Conservation (phyloP, 495 filamentous ascomycete species). For the Hyphodiscus hymeniophilus region DNA sequence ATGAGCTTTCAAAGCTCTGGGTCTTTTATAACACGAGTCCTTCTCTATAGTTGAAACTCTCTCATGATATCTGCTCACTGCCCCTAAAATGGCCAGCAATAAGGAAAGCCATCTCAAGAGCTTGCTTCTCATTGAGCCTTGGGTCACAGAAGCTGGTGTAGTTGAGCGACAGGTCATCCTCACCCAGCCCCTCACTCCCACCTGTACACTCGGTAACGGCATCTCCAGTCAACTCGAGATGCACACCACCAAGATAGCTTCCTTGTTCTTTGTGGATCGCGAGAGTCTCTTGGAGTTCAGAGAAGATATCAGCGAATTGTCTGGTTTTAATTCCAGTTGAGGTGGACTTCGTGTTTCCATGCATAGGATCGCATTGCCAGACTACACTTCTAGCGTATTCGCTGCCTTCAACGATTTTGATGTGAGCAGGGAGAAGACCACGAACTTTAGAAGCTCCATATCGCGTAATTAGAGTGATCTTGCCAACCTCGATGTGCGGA, state of each 20-base stretch:
- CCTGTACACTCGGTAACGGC: constrained; percentile 94
- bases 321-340: constrained; percentile 77
- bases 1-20: too few relatives aligned
- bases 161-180: constrained; percentile 77
- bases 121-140: constrained; percentile 93
- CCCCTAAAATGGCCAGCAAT: constrained; percentile 60
- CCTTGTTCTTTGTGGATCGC: constrained; percentile 74
- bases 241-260: constrained; percentile 85
- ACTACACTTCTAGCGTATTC: constrained; percentile 69
- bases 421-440: constrained; percentile 67
- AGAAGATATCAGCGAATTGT: constrained; percentile 76
- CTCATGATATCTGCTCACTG: neutral
- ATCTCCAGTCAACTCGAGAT: constrained; percentile 91
- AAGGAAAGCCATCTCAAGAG: constrained; percentile 88
- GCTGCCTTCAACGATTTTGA: constrained; percentile 68
- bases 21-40: too few relatives aligned
- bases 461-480: constrained; percentile 91
- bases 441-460: constrained; percentile 75
- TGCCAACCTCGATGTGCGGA: constrained; percentile 70
- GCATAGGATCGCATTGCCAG: constrained; percentile 99
- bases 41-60: too few relatives aligned
- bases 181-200: constrained; percentile 77
- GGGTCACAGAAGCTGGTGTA: constrained; percentile 97
- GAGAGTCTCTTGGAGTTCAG: constrained; percentile 71
- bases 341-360: constrained; percentile 74